These are phyloP conservation scores for Linnemannia hyalina DNA, from an alignment of 192 early-diverging fungal species.

Conservation along the genomic window DNA sequence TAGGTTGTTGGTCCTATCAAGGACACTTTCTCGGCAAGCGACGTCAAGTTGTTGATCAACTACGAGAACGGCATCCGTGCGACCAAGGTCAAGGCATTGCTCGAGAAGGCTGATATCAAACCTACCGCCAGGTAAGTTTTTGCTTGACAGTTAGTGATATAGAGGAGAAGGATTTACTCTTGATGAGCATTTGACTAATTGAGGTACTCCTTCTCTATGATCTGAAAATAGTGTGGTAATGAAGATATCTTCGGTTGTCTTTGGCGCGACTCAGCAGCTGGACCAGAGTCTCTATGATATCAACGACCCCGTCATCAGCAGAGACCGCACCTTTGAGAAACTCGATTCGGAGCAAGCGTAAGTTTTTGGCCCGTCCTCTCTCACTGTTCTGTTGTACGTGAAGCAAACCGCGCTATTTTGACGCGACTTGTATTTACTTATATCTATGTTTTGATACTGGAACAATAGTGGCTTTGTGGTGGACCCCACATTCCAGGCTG, in stretches of 20 bases:
- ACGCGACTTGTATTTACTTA: too few species aligned
- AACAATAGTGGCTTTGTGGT: slow-evolving; percentile 34
- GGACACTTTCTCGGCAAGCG: slow-evolving; percentile 61
- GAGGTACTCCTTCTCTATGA: neutral
- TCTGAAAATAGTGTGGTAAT: slow-evolving; percentile 24
- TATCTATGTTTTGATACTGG: neutral
- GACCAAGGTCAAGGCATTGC: slow-evolving; percentile 30
- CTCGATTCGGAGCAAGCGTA: slow-evolving; percentile 33
- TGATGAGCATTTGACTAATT: neutral
- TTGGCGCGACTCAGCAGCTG: slow-evolving; percentile 20
- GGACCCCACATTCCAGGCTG: slow-evolving; percentile 32
- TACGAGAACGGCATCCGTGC: slow-evolving; percentile 71
- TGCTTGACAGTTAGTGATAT: neutral
- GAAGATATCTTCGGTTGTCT: slow-evolving; percentile 34
- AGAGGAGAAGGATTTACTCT: too few species aligned
- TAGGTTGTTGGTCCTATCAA: slow-evolving; percentile 68
- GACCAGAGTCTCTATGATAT: slow-evolving; percentile 49
- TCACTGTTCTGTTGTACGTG: too few species aligned
- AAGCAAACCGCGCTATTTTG: too few species aligned
- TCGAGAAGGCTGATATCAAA: slow-evolving; percentile 18
- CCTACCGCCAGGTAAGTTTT: slow-evolving; percentile 18
- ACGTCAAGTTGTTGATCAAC: slow-evolving; percentile 71
- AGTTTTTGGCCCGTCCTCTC: neutral
- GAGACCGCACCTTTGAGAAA: slow-evolving; percentile 34
- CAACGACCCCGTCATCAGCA: slow-evolving; percentile 23